Base-by-base conservation (phyloP, 306 rosid species). In the Fagus crenata region DNA sequence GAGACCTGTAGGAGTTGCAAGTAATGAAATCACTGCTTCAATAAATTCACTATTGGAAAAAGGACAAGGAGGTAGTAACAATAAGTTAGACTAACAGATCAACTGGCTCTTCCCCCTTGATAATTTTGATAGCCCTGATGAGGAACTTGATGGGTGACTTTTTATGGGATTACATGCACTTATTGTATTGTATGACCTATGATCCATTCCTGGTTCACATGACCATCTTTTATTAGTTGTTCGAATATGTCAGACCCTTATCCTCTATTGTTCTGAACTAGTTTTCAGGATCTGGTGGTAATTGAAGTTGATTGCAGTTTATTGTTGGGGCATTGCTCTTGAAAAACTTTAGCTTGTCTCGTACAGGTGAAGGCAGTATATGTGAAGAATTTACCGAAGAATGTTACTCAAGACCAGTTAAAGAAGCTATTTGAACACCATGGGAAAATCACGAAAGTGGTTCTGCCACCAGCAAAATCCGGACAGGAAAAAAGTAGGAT, bases 391-490 rank as follows among this genome's bases (percentile, higher is more conserved):
- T 82, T 95, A 53, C 98, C 98, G 1, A 88, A 85, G 87, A 86
- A 85, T 88, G 92, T 92, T n/a, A 92, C 97, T 36, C 97, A 92
- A 86, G 97, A 90, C 77, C 92, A 95, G 82, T 60, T 95, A 82
- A 92, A 87, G 89, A 83, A 87, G 84, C 91, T 89, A 72, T 95
- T 95, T 85, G 98, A 95, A 74, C 97, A 86, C 74, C 97, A 92
- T 77, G 98, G 98, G 74, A 95, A 90, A 85, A 92, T 92, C 70
- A 90, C 87, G n/a, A 95, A 95, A 87, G 97, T 90, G 88, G 97
- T 92, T 86, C 89, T 95, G 74, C 98, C 98, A 40, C 93, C 97
- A 14, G 86, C 97, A 85, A 90, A 89, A 70, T 81, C 93, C 54
- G 98, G 98, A 41, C 96, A 88, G 78, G 98, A 92, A 80, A 90